These are phyloP conservation scores for Apiotrichum montevideense DNA, from an alignment of 1,284 basidiomycete genomes.

Conservation along the genomic window DNA sequence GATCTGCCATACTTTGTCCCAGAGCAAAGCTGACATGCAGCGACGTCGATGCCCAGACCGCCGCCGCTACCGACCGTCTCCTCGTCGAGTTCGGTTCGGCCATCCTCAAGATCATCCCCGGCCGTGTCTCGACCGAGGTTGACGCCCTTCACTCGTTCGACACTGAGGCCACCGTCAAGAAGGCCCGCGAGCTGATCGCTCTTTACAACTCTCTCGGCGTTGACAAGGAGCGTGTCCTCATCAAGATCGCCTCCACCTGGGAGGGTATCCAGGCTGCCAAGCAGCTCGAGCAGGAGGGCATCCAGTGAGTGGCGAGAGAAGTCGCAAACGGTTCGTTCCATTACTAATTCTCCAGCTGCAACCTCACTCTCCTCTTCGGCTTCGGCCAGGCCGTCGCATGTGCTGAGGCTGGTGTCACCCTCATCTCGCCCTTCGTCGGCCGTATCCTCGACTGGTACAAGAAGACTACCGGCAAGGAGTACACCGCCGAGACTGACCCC, in stretches of 20 bases:
- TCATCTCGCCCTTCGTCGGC: slow-evolving; percentile 99
- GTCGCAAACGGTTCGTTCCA: not conserved
- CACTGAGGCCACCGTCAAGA: slow-evolving; percentile 44
- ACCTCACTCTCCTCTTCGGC: slow-evolving; percentile 97
- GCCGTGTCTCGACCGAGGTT: slow-evolving; percentile 98
- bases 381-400: slow-evolving; percentile 98
- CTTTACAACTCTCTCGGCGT: slow-evolving; percentile 90
- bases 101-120: slow-evolving; percentile 92
- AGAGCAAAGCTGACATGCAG: slow-evolving; percentile 24
- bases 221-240: slow-evolving; percentile 85
- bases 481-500: slow-evolving; percentile 82
- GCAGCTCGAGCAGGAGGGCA: slow-evolving; percentile 86
- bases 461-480: slow-evolving; percentile 73
- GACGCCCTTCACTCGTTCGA: slow-evolving; percentile 96
- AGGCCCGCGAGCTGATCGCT: slow-evolving; percentile 87
- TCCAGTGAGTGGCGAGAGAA: slow-evolving; percentile 54
- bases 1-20: too few relatives aligned
- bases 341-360: slow-evolving; percentile 56
- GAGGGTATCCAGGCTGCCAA: slow-evolving; percentile 99
- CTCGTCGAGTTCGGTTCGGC: slow-evolving; percentile 95
- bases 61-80: slow-evolving; percentile 78
- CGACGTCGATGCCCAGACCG: slow-evolving; percentile 62
- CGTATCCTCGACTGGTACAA: slow-evolving; percentile 98
- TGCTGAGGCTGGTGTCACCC: slow-evolving; percentile 93
- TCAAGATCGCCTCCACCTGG: slow-evolving; percentile 99